Evolutionary conservation across 495 filamentous ascomycete species (phyloP).

Genomic region (Lepraria neglecta): DNA sequence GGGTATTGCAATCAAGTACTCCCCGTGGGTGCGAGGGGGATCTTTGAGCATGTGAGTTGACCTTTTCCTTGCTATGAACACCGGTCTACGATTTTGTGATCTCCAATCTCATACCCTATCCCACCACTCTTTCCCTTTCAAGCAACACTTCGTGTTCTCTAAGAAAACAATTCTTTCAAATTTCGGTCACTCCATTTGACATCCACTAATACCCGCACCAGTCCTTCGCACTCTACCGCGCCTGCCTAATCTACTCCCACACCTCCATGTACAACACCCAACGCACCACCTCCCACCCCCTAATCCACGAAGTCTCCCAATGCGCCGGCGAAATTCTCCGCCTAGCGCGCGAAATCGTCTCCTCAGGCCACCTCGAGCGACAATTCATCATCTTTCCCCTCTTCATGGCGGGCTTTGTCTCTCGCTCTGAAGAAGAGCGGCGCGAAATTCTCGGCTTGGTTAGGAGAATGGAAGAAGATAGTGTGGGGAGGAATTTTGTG

Average conservation of each 20-base stretch:
- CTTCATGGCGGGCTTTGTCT: slow-evolving; percentile 49
- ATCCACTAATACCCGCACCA: slow-evolving; percentile 19
- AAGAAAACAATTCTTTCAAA: no score
- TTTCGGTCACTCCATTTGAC: no score
- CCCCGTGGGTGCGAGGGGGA: slow-evolving; percentile 36
- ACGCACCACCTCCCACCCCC: slow-evolving; percentile 32
- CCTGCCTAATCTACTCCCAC: slow-evolving; percentile 45
- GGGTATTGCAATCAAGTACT: slow-evolving; percentile 37
- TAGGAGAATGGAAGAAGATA: slow-evolving; percentile 43
- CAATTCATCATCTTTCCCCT: slow-evolving; percentile 51
- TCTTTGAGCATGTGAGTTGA: slow-evolving; percentile 45
- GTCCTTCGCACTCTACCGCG: slow-evolving; percentile 44
- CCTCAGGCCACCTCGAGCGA: slow-evolving; percentile 34
- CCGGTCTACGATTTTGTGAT: no score
- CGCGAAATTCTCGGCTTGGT: slow-evolving; percentile 47
- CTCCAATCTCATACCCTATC: no score
- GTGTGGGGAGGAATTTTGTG: slow-evolving; percentile 45
- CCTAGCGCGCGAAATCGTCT: slow-evolving; percentile 35
- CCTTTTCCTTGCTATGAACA: no score
- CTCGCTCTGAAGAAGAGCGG: slow-evolving; percentile 40
- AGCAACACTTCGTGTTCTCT: not conserved
- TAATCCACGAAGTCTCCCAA: slow-evolving; percentile 39
- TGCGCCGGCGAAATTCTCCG: slow-evolving; percentile 43
- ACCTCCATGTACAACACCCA: slow-evolving; percentile 48
- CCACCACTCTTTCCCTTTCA: not conserved